Base-by-base conservation (phyloP, 208 protist species). In the Trypanosoma grayi region DNA sequence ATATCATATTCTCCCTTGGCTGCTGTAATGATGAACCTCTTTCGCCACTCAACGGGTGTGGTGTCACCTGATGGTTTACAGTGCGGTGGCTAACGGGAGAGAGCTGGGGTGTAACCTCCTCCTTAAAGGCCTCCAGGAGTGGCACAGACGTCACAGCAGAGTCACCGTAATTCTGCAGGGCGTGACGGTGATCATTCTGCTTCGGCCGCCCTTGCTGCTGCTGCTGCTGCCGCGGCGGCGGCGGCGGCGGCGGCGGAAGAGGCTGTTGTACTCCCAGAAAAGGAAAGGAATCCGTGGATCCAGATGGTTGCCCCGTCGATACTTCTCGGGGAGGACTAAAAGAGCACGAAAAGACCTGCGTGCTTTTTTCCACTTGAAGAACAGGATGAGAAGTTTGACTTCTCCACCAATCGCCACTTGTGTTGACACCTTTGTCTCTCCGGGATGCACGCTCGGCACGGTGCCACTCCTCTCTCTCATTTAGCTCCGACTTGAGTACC, bases 321-420 rank as follows among this genome's bases (percentile, higher is more conserved):
- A n/a, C n/a, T n/a, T n/a, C n/a, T n/a, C n/a, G n/a, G n/a, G n/a
- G n/a, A n/a, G n/a, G n/a, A n/a, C n/a, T n/a, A n/a, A n/a, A n/a
- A n/a, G 16, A 5, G 52, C 25, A 5, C 36, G 53, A 60, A 22
- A 43, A 31, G n/a, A 47, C 41, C n/a, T 60, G 55, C 9, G 28
- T n/a, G 10, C 40, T 22, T 24, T 46, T 47, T 0, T 60, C 41
- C 18, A 46, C 30, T 30, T 20, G 24, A 16, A 25, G 22, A 34
- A 47, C 6, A 24, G 1, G 13, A n/a, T 28, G 39, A 0, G 25
- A 22, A 30, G 22, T 14, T 46, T 45, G 7, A 22, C 22, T 25
- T 7, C 31, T 31, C 24, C 39, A 44, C 2, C n/a, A 2, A 50
- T 50, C 13, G 34, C 37, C 39, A 20, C 24, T 20, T 36, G 55